Evolutionary conservation across 2,329 filamentous ascomycete species (phyloP).

Genomic region (Kalaharituber pfeilii): DNA sequence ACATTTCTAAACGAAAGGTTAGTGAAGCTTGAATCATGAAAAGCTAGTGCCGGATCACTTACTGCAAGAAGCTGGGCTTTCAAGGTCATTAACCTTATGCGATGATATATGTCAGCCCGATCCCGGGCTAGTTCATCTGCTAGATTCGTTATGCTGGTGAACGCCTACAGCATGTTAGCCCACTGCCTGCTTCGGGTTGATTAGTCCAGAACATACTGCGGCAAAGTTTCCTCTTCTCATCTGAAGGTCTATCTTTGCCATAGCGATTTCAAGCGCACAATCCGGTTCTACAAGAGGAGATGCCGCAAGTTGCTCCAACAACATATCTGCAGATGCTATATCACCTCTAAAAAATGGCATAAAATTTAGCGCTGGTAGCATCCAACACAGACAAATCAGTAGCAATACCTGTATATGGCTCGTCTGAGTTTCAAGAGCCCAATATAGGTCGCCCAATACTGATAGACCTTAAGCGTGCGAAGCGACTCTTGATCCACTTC

Average conservation of each 20-base stretch:
- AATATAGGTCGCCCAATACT: constrained; percentile 51
- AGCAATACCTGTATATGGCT: constrained; percentile 40
- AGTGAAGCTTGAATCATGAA: background rate
- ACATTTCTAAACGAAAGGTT: constrained; percentile 31
- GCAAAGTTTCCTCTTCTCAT: constrained; percentile 36
- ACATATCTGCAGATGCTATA: constrained; percentile 37
- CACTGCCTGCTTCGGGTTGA: background rate
- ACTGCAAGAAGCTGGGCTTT: constrained; percentile 50
- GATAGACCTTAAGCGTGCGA: constrained; percentile 58
- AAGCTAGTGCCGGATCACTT: background rate
- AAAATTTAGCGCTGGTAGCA: background rate
- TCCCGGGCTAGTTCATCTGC: constrained; percentile 36
- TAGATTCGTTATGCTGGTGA: constrained; percentile 37
- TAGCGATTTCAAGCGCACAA: constrained; percentile 39
- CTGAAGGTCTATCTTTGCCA: constrained; percentile 42
- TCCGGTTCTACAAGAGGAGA: constrained; percentile 40
- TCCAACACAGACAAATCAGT: constrained; percentile 2
- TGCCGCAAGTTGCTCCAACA: constrained; percentile 41
- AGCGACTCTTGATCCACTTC: constrained; percentile 43
- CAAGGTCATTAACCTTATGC: constrained; percentile 51
- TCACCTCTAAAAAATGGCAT: constrained; percentile 32
- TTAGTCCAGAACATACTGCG: constrained; percentile 3
- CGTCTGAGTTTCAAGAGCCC: constrained; percentile 48
- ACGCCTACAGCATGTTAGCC: constrained; percentile 27
- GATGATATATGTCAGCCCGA: constrained; percentile 46